Evolutionary conservation across 805 yeast species (phyloP).

Genomic region (Candida silvicultrix): DNA sequence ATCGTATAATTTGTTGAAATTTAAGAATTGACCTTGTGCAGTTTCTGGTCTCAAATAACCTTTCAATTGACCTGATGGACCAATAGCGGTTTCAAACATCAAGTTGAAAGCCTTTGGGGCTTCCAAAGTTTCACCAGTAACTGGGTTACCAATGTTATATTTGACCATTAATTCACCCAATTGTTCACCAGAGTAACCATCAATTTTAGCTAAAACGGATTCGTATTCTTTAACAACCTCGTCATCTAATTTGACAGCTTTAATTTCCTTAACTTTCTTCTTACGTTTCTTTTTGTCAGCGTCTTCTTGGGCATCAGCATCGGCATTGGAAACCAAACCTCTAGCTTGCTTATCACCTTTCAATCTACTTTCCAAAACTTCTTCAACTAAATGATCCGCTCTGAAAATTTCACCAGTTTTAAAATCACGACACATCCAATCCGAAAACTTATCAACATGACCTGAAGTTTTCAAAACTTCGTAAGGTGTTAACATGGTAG

Average conservation of each 20-base stretch:
- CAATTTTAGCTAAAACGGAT: slow-evolving; percentile 83
- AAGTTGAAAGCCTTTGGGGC: slow-evolving; percentile 93
- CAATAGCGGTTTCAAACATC: slow-evolving; percentile 99
- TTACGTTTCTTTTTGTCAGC: slow-evolving; percentile 88
- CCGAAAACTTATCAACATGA: slow-evolving; percentile 98
- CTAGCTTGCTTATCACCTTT: slow-evolving; percentile 98
- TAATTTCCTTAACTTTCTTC: slow-evolving; percentile 94
- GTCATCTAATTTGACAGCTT: slow-evolving; percentile 83
- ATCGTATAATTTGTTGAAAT: slow-evolving; percentile 89
- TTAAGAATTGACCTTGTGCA: slow-evolving; percentile 98
- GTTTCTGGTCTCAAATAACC: slow-evolving; percentile 98
- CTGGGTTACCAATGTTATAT: slow-evolving; percentile 86
- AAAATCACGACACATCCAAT: slow-evolving; percentile 97
- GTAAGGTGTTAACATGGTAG: slow-evolving; percentile 95
- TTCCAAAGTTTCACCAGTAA: slow-evolving; percentile 77
- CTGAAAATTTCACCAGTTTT: slow-evolving; percentile 97
- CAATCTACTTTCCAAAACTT: slow-evolving; percentile 90
- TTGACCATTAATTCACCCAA: slow-evolving; percentile 84
- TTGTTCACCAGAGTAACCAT: slow-evolving; percentile 89
- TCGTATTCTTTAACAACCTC: slow-evolving; percentile 75
- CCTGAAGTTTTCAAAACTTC: slow-evolving; percentile 98
- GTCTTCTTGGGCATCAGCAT: slow-evolving; percentile 56
- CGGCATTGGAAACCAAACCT: slow-evolving; percentile 55
- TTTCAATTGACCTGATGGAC: slow-evolving; percentile 94
- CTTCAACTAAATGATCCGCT: slow-evolving; percentile 97